These are phyloP conservation scores for Kluyveromyces aestuarii DNA, from an alignment of 805 yeast species.

Conservation along the genomic window DNA sequence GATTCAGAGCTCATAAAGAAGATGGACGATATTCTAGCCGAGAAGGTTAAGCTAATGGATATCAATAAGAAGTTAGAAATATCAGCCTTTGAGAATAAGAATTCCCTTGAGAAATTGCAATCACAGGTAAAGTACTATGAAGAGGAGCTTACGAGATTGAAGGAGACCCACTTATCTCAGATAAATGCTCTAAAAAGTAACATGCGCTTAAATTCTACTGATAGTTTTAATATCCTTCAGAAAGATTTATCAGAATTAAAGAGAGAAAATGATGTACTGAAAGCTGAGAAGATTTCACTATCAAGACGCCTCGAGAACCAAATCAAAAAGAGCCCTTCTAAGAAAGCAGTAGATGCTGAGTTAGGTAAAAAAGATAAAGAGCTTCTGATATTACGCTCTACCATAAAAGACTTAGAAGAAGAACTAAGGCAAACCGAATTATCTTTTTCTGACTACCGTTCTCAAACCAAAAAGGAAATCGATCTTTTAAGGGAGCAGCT, in stretches of 20 bases:
- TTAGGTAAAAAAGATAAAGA: conserved; percentile 4
- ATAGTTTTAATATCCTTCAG: neutral
- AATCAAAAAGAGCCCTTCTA: neutral
- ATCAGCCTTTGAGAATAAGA: neutral
- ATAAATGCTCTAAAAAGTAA: neutral
- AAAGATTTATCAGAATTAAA: conserved; percentile 4
- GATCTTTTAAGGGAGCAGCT: conserved; percentile 7
- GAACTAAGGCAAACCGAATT: conserved; percentile 39
- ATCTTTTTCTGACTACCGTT: conserved; percentile 3
- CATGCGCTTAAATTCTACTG: neutral
- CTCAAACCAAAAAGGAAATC: conserved; percentile 3
- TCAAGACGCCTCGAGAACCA: conserved; percentile 1
- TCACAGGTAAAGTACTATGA: neutral
- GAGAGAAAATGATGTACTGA: conserved; percentile 7
- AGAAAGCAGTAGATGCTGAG: neutral
- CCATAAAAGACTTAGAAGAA: conserved; percentile 34
- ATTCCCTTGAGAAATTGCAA: neutral
- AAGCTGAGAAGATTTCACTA: conserved; percentile 3
- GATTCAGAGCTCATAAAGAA: neutral
- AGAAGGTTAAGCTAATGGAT: conserved; percentile 5
- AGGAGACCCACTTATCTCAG: neutral
- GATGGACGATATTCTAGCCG: neutral
- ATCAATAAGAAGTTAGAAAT: conserved; percentile 3
- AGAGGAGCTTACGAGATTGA: neutral
- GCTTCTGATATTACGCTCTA: neutral